Percentiles rank a stretch among this genome's conserved stretches.
Conservation (phyloP, 371 early-diverging fungal species). For the Chytridium lagenaria region DNA sequence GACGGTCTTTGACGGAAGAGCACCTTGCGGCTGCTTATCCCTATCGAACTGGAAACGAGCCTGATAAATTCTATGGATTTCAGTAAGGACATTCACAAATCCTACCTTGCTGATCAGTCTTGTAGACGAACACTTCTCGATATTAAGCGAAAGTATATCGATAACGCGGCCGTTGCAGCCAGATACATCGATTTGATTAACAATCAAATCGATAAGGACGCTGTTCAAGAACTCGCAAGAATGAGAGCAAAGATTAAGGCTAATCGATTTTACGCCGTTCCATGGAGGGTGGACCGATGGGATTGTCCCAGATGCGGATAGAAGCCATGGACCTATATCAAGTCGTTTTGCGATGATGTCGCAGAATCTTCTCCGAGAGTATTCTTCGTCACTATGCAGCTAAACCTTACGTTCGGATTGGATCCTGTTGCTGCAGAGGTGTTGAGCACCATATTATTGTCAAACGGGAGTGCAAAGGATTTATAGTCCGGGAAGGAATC, state of each 20-base stretch:
- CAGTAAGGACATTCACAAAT: constrained; percentile 15
- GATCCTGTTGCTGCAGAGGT: constrained; percentile 15
- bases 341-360: constrained; percentile 34
- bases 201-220: constrained; percentile 23
- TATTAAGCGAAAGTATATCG: constrained; percentile 29
- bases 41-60: constrained; percentile 4
- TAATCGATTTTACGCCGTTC: constrained; percentile 39
- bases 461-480: constrained; percentile 16
- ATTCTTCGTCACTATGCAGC: constrained; percentile 29
- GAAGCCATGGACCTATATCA: constrained; percentile 28
- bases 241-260: constrained; percentile 32
- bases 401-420: background rate
- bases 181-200: constrained; percentile 31
- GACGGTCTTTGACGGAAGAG: constrained; percentile 19
- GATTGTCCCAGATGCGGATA: constrained; percentile 27
- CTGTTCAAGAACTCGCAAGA: constrained; percentile 20
- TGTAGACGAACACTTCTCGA: constrained; percentile 37
- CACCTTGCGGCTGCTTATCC: constrained; percentile 16
- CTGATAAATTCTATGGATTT: constrained; percentile 25
- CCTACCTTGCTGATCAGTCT: background rate
- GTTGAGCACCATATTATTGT: constrained; percentile 25
- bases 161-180: constrained; percentile 17
- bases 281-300: constrained; percentile 31
- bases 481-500: constrained; percentile 23
- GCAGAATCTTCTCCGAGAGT: constrained; percentile 32